These are phyloP conservation scores for Corylus heterophylla DNA, from an alignment of 306 rosid genomes.

Conservation along the genomic window DNA sequence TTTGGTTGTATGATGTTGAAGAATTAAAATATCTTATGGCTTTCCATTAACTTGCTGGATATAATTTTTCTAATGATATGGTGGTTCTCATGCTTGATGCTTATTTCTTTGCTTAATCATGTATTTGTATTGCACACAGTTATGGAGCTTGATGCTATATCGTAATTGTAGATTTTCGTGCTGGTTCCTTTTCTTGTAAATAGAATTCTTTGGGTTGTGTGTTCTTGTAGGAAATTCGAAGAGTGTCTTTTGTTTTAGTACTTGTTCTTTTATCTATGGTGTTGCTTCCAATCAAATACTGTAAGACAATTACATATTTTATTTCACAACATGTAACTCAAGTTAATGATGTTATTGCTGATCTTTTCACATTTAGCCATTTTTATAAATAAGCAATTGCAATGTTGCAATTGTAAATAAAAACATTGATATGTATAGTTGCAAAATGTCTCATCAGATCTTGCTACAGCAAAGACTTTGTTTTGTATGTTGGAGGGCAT, in stretches of 20 bases:
- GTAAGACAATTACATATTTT: not conserved
- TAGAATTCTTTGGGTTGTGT: not conserved
- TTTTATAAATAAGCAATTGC: not conserved
- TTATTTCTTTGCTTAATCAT: slow-evolving; percentile 6
- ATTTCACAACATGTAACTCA: not conserved
- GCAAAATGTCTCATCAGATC: slow-evolving; percentile 22
- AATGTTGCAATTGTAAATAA: slow-evolving; percentile 5
- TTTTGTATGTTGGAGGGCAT: slow-evolving; percentile 85
- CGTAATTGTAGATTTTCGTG: not conserved
- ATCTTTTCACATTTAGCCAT: slow-evolving; percentile 12
- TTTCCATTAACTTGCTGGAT: not conserved
- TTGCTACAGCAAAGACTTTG: slow-evolving; percentile 67
- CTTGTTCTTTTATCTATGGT: not conserved
- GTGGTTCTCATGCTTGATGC: not conserved
- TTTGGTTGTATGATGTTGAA: not conserved
- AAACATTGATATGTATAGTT: not conserved
- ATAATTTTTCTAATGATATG: not conserved
- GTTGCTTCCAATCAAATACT: not conserved
- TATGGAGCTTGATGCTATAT: not conserved
- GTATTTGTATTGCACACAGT: not conserved
- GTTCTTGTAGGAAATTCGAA: not conserved
- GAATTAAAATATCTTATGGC: not conserved
- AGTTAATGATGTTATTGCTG: slow-evolving; percentile 14
- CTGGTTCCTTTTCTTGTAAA: not conserved
- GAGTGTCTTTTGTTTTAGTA: not conserved